Base-by-base conservation (phyloP, 2,329 filamentous ascomycete genomes). In the Coniochaeta ligniaria region DNA sequence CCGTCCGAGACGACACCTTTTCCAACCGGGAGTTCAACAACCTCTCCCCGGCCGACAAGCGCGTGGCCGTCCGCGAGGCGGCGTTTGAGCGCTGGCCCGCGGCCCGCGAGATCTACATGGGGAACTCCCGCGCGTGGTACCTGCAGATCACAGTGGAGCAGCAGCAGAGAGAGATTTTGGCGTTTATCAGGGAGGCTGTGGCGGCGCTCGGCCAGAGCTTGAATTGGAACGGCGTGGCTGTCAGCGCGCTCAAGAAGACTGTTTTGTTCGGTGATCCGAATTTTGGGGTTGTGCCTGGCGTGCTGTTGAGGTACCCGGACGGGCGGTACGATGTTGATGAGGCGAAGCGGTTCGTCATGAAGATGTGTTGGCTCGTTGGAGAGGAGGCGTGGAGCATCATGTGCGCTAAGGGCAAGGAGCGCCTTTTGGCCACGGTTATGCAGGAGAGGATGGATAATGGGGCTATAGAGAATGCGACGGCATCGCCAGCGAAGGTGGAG, bases 61-160 rank as follows among this genome's bases (percentile, higher is more conserved):
- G 86, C 24, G 72, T 80, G 7, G 59, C 75, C 5, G 75, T 88
- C 1, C 78, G 80, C 0, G 66, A 78, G 0, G 78, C 84, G 57
- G 86, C 83, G 0, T 79, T 90, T 31, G 68, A 66, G 0, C 67
- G 63, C 2, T 90, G 89, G 63, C 63, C 64, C 11, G 71, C 71
- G 26, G 72, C 79, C 4, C 69, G 72, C 14, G 58, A 66, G 0
- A 77, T 78, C 38, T 89, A 83, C 65, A 66, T 75, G 0, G 59
- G 63, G 0, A 76, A 76, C 6, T 71, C 82, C 6, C 63, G 58
- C 0, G 73, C 72, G 0, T 85, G 79, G 70, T 69, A 73, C 11
- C 61, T 71, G 1, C 71, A 80, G 22, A 31, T 17, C 22, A 14
- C 24, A 3, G 26, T 52, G 11, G 22, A 31, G 11, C 2, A 26